Percentiles rank a stretch among this genome's conserved stretches.
phyloP scores from a whole-genome alignment of 202 grass and related monocot genomes.

The Thinopyrum obtusiflorum region DNA sequence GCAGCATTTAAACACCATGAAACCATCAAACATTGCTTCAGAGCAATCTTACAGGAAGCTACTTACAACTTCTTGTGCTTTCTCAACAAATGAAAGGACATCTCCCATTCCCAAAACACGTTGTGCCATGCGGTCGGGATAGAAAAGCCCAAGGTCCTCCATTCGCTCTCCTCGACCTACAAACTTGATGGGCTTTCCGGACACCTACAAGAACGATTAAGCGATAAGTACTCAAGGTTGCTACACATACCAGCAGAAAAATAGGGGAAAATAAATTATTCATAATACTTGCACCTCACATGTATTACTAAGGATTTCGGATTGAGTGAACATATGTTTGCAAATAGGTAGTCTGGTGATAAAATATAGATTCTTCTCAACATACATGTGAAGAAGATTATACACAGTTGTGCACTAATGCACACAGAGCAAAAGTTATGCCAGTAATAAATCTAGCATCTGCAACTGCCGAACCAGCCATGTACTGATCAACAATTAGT shows the following conservation, averaged over 20 bases:
- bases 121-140: conserved; percentile 89
- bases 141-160: conserved; percentile 91
- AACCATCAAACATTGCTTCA: conserved; percentile 16
- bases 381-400: not conserved
- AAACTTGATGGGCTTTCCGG: conserved; percentile 94
- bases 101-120: conserved; percentile 93
- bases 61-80: conserved; percentile 96
- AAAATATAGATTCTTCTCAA: not conserved
- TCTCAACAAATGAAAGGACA: conserved; percentile 96
- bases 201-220: conserved; percentile 54
- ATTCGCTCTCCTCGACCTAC: conserved; percentile 80
- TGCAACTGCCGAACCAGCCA: conserved; percentile 7
- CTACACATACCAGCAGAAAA: not conserved
- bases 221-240: not conserved
- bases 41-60: conserved; percentile 5
- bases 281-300: not conserved
- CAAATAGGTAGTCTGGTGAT: not conserved
- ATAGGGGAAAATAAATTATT: not conserved
- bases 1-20: conserved; percentile 13
- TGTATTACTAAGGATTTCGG: not conserved
- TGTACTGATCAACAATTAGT: not conserved
- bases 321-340: not conserved
- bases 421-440: not conserved
- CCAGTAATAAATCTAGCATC: not conserved
- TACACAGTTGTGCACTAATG: not conserved